Percentiles rank a stretch among this genome's conserved stretches.
Evolutionary conservation across 164 flowering plant species (phyloP).

Genomic region (Nelumbo lutea): DNA sequence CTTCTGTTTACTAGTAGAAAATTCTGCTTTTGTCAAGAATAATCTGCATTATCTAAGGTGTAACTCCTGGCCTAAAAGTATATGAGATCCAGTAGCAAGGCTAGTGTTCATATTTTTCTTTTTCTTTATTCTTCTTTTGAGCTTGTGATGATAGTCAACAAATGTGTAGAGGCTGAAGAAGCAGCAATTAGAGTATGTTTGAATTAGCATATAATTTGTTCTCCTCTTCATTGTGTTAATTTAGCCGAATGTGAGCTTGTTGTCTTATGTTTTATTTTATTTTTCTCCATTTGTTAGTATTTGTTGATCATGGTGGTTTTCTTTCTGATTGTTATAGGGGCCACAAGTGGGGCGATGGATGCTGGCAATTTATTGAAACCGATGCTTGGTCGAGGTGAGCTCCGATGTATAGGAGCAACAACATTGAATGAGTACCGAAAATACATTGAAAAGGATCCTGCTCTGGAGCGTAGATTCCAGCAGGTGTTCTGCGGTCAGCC

Average conservation of each 20-base stretch:
- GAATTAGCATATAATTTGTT: too few relatives aligned
- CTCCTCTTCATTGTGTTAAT: too few relatives aligned
- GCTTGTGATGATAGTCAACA: too few relatives aligned
- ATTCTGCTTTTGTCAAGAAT: not conserved
- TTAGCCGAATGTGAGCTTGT: too few relatives aligned
- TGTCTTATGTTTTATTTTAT: not conserved
- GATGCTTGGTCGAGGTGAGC: conserved; percentile 95
- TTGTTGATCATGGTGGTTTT: conserved; percentile 7
- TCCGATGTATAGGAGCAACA: conserved; percentile 94
- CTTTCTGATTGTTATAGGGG: conserved; percentile 37
- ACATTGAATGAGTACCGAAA: conserved; percentile 87
- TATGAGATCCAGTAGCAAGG: too few relatives aligned
- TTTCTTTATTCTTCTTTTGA: not conserved
- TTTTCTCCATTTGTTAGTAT: not conserved
- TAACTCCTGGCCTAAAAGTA: too few relatives aligned
- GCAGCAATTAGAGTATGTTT: too few relatives aligned
- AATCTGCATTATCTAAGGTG: too few relatives aligned
- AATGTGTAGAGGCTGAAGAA: too few relatives aligned
- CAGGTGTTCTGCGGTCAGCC: conserved; percentile 92
- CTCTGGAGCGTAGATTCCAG: conserved; percentile 92
- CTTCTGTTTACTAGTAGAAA: not conserved
- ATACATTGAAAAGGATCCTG: conserved; percentile 93
- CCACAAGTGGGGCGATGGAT: conserved; percentile 95
- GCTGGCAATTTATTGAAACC: conserved; percentile 95
- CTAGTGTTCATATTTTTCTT: too few relatives aligned